phyloP scores from a whole-genome alignment of 495 filamentous ascomycete genomes.

The Massariosphaeria phaeospora region DNA sequence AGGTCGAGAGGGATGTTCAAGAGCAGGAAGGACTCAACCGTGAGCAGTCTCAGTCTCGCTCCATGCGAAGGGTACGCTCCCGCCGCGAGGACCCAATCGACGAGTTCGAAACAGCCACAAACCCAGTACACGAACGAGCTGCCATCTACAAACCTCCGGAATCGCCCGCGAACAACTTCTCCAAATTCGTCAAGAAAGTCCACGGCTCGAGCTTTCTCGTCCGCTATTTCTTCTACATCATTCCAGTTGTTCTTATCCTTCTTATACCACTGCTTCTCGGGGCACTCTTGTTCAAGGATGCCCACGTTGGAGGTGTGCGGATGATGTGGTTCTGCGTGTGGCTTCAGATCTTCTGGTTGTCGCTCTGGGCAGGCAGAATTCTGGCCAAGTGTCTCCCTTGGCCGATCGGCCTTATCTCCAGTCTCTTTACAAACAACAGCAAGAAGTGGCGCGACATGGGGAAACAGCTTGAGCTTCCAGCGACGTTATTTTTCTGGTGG shows the following conservation, averaged over 20 bases:
- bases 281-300: constrained; percentile 56
- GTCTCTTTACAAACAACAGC: constrained; percentile 75
- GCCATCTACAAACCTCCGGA: constrained; percentile 64
- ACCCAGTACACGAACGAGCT: constrained; percentile 66
- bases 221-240: constrained; percentile 83
- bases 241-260: constrained; percentile 66
- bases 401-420: constrained; percentile 60
- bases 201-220: constrained; percentile 72
- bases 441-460: constrained; percentile 95
- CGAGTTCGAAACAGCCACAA: constrained; percentile 75
- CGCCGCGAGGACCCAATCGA: constrained; percentile 60
- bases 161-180: constrained; percentile 58
- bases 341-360: constrained; percentile 90
- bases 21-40: constrained; percentile 44
- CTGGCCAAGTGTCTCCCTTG: constrained; percentile 69
- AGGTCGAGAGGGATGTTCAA: constrained; percentile 71
- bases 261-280: constrained; percentile 80
- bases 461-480: constrained; percentile 77
- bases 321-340: constrained; percentile 92
- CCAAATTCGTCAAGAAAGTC: constrained; percentile 59
- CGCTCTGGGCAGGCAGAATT: constrained; percentile 76
- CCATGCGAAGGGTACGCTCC: constrained; percentile 49
- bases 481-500: constrained; percentile 89
- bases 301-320: constrained; percentile 68
- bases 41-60: constrained; percentile 42